These are phyloP conservation scores for Sporobolomyces phaffii DNA, from an alignment of 768 basidiomycete species.

Conservation along the genomic window DNA sequence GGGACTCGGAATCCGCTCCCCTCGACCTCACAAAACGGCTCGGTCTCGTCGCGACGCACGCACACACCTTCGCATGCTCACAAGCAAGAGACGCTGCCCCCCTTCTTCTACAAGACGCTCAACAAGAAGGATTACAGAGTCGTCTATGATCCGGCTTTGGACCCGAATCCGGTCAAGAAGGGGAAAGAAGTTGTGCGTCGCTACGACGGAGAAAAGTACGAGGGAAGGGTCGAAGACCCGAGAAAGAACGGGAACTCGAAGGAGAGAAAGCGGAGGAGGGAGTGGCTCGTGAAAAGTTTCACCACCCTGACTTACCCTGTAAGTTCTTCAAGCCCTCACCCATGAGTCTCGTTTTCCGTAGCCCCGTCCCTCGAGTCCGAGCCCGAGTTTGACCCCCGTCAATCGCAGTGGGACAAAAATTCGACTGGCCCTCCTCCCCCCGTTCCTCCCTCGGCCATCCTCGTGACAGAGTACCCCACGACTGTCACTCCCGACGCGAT, in stretches of 20 bases:
- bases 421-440: constrained; percentile 69
- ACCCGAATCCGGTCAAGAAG: constrained; percentile 45
- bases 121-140: constrained; percentile 16
- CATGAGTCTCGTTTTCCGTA: neutral
- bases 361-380: neutral
- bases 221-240: constrained; percentile 56
- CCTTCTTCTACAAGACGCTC: constrained; percentile 34
- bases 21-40: neutral
- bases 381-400: neutral
- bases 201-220: constrained; percentile 57
- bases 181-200: constrained; percentile 57
- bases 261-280: constrained; percentile 40
- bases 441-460: constrained; percentile 54
- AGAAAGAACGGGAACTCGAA: constrained; percentile 50
- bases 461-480: constrained; percentile 65
- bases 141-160: constrained; percentile 27
- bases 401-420: constrained; percentile 63
- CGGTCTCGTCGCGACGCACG: neutral
- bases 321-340: constrained; percentile 37
- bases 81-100: constrained; percentile 2
- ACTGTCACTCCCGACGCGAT: constrained; percentile 64
- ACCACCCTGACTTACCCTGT: constrained; percentile 58
- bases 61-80: neutral
- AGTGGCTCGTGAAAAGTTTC: constrained; percentile 45
- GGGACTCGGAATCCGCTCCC: neutral